Conservation (phyloP, 371 early-diverging fungal genomes). For the Lichtheimia ornata region DNA sequence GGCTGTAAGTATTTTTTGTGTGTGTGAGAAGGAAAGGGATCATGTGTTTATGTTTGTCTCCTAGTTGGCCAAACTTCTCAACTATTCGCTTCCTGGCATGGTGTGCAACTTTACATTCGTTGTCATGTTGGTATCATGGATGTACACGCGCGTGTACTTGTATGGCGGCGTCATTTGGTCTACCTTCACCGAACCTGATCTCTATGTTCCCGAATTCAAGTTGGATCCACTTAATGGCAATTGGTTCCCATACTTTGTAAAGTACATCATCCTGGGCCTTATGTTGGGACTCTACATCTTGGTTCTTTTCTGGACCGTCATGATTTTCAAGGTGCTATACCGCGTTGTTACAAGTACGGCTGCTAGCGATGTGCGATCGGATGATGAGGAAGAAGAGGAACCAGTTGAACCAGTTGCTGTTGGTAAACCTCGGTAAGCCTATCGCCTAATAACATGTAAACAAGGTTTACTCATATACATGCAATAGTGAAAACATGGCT, state of each 20-base stretch:
- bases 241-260: slow-evolving; percentile 52
- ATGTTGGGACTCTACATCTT: slow-evolving; percentile 46
- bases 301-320: slow-evolving; percentile 64
- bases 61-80: slow-evolving; percentile 64
- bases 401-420: slow-evolving; percentile 1
- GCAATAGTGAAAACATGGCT: no score
- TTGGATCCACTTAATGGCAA: slow-evolving; percentile 46
- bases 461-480: no score
- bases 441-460: no score
- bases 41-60: background rate
- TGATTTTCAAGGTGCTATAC: slow-evolving; percentile 64
- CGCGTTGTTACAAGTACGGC: slow-evolving; percentile 57
- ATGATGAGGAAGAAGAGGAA: slow-evolving; percentile 57
- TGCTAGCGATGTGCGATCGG: slow-evolving; percentile 67
- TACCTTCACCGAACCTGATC: slow-evolving; percentile 44
- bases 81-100: slow-evolving; percentile 49
- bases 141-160: slow-evolving; percentile 69
- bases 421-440: background rate
- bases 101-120: slow-evolving; percentile 65
- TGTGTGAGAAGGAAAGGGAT: background rate
- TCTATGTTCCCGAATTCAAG: slow-evolving; percentile 41
- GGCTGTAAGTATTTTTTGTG: slow-evolving; percentile 57
- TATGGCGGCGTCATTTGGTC: slow-evolving; percentile 55
- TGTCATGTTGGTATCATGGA: slow-evolving; percentile 70
- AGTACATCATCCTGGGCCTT: slow-evolving; percentile 49